These are phyloP conservation scores for Hapsidospora chrysogenum DNA, from an alignment of 495 filamentous ascomycete species.

Conservation along the genomic window DNA sequence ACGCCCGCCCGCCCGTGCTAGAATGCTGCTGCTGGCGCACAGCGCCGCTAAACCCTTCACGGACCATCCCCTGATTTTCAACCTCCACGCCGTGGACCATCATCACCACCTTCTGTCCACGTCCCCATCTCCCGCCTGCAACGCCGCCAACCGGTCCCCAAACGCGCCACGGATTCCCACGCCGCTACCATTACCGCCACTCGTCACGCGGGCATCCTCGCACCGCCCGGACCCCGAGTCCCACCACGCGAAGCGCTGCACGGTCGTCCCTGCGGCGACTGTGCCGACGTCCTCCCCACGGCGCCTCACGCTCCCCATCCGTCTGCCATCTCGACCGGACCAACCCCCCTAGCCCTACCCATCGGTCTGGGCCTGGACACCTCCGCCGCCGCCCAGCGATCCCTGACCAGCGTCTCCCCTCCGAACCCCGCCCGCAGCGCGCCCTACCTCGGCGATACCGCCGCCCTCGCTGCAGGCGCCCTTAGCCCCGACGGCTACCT, in stretches of 20 bases:
- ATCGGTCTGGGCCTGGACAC: neutral
- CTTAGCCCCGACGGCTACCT: too few relatives aligned
- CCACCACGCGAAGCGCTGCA: too few relatives aligned
- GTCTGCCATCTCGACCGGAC: conserved; percentile 8
- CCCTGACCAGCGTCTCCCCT: conserved; percentile 14
- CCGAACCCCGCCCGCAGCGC: conserved; percentile 8
- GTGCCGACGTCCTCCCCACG: conserved; percentile 20
- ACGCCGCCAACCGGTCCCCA: too few relatives aligned
- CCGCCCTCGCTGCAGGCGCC: too few relatives aligned
- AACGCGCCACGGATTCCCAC: too few relatives aligned
- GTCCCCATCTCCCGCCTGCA: too few relatives aligned
- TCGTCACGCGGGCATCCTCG: too few relatives aligned
- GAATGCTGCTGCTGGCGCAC: conserved; percentile 1
- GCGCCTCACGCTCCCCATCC: conserved; percentile 22
- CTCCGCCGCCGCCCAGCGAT: conserved; percentile 19
- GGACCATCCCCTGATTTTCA: neutral
- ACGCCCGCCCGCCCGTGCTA: neutral
- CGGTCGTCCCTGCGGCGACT: conserved; percentile 1
- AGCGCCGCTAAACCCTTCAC: neutral
- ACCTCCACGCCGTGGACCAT: neutral
- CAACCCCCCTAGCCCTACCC: conserved; percentile 17
- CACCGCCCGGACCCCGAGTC: too few relatives aligned
- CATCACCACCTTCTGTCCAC: too few relatives aligned
- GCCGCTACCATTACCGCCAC: too few relatives aligned
- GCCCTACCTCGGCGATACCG: conserved; percentile 15